Conservation (phyloP, 768 basidiomycete genomes). For the Butyriboletus loyo region DNA sequence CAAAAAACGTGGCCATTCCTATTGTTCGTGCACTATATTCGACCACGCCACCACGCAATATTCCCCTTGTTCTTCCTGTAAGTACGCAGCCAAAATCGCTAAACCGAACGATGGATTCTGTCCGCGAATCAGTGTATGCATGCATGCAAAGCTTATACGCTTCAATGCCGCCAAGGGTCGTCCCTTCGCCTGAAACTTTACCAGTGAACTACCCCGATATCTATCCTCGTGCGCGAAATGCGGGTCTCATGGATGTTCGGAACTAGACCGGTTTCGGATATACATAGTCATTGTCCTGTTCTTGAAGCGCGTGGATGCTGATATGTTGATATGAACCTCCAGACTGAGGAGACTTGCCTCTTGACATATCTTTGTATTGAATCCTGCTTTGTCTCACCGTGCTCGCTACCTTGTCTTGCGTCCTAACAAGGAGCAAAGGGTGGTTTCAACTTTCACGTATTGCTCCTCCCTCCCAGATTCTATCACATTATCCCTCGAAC, state of each 20-base stretch:
- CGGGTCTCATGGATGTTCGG: constrained; percentile 20
- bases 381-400: constrained; percentile 22
- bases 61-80: constrained; percentile 4
- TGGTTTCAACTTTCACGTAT: constrained; percentile 14
- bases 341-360: constrained; percentile 7
- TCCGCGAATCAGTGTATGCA: constrained; percentile 3
- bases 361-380: constrained; percentile 16
- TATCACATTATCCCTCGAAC: constrained; percentile 4
- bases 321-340: constrained; percentile 19
- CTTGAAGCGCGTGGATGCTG: constrained; percentile 15
- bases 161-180: constrained; percentile 15
- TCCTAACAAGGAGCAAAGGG: constrained; percentile 26
- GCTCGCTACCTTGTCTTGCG: constrained; percentile 36
- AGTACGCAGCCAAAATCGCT: constrained; percentile 9
- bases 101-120: constrained; percentile 1
- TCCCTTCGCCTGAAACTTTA: constrained; percentile 10
- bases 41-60: not conserved
- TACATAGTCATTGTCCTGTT: constrained; percentile 32
- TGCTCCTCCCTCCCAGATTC: not conserved
- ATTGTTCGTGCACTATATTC: constrained; percentile 27
- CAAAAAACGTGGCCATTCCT: constrained; percentile 18
- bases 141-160: constrained; percentile 16
- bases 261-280: constrained; percentile 38
- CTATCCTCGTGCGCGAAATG: constrained; percentile 13
- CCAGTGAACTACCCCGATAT: not conserved